phyloP scores from a whole-genome alignment of 345 rosid species.

The Salix exigua region DNA sequence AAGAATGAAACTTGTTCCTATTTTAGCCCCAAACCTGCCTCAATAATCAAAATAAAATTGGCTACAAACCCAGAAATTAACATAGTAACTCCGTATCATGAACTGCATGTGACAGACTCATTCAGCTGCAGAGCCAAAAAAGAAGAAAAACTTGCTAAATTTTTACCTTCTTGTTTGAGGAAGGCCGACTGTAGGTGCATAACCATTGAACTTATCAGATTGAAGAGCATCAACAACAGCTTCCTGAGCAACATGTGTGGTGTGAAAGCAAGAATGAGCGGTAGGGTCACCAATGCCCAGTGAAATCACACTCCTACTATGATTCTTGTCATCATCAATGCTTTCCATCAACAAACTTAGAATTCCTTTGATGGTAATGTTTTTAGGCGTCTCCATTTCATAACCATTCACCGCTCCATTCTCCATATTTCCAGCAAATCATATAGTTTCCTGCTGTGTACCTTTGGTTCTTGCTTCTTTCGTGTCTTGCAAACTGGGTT shows the following conservation, averaged over 20 bases:
- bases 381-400: constrained; percentile 35
- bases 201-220: constrained; percentile 81
- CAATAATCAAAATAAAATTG: not conserved
- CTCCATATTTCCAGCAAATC: constrained; percentile 29
- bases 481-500: not conserved
- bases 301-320: constrained; percentile 49
- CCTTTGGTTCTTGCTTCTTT: not conserved
- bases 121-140: not conserved
- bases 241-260: constrained; percentile 53
- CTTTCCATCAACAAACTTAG: constrained; percentile 58
- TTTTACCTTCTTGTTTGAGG: constrained; percentile 79
- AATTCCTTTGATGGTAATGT: constrained; percentile 78
- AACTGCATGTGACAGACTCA: not conserved
- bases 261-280: constrained; percentile 66
- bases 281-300: constrained; percentile 95
- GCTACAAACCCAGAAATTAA: not conserved
- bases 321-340: constrained; percentile 38
- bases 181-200: constrained; percentile 88
- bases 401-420: constrained; percentile 24
- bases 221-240: constrained; percentile 70
- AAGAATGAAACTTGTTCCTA: not conserved
- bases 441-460: constrained; percentile 7
- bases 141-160: not conserved
- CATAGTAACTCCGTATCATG: not conserved
- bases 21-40: not conserved